Evolutionary conservation across 768 basidiomycete genomes (phyloP).

Genomic region (Lentinula raphanica): DNA sequence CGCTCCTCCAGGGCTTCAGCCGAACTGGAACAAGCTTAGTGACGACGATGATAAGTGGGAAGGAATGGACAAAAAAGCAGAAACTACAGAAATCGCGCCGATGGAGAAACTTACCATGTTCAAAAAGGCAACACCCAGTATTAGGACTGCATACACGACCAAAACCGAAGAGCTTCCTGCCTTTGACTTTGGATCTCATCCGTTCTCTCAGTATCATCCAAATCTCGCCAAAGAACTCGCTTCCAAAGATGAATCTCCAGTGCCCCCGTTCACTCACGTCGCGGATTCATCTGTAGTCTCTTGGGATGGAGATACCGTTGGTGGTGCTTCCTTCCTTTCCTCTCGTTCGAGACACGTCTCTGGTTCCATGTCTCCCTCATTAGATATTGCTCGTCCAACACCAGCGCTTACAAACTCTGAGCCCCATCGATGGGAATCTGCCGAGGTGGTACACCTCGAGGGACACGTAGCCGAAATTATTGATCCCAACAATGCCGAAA

Average conservation of each 20-base stretch:
- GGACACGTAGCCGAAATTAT: conserved; percentile 26
- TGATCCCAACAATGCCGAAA: conserved; percentile 26
- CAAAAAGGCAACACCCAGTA: conserved; percentile 53
- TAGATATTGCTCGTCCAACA: conserved; percentile 54
- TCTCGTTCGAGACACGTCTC: conserved; percentile 34
- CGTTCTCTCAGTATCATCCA: conserved; percentile 59
- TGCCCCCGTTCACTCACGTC: conserved; percentile 40
- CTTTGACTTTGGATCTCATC: conserved; percentile 32
- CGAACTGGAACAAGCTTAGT: conserved; percentile 52
- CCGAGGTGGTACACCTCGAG: conserved; percentile 52
- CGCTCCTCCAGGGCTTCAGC: conserved; percentile 23
- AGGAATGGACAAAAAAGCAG: conserved; percentile 30
- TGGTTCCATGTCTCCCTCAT: conserved; percentile 46
- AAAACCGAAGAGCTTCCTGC: conserved; percentile 36
- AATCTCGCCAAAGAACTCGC: conserved; percentile 50
- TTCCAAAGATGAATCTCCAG: conserved; percentile 28
- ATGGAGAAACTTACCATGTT: conserved; percentile 67
- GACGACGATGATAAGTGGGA: conserved; percentile 47
- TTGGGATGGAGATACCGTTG: conserved; percentile 51
- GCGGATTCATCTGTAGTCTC: conserved; percentile 39
- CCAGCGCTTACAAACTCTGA: conserved; percentile 48
- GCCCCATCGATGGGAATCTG: conserved; percentile 64
- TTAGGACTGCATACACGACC: conserved; percentile 46
- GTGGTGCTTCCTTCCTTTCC: conserved; percentile 46
- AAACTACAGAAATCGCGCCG: conserved; percentile 35